phyloP scores from a whole-genome alignment of 2,329 filamentous ascomycete genomes.

The Sporothrix schenckii region DNA sequence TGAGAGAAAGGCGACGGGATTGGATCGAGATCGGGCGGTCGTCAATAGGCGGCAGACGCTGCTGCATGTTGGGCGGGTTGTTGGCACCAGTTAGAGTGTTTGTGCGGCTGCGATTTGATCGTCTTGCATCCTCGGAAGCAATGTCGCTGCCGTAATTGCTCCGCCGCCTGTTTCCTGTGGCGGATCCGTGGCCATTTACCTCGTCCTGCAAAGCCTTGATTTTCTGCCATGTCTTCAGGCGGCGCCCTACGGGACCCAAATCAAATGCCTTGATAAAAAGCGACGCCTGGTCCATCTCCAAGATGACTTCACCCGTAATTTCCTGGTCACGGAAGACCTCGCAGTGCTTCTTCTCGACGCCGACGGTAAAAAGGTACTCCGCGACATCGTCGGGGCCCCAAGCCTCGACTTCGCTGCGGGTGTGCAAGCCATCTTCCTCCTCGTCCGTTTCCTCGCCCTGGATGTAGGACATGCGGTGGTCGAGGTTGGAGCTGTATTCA shows the following conservation, averaged over 20 bases:
- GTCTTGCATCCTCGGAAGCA: slow-evolving; percentile 57
- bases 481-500: slow-evolving; percentile 81
- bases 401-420: slow-evolving; percentile 68
- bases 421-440: slow-evolving; percentile 75
- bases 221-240: slow-evolving; percentile 95
- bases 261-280: slow-evolving; percentile 96
- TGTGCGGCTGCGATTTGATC: slow-evolving; percentile 57
- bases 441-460: slow-evolving; percentile 94
- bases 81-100: slow-evolving; percentile 58
- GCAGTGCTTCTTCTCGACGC: slow-evolving; percentile 87
- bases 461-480: slow-evolving; percentile 83
- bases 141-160: slow-evolving; percentile 63
- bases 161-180: slow-evolving; percentile 45
- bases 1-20: slow-evolving; percentile 53
- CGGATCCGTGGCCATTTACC: slow-evolving; percentile 59
- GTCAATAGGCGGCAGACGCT: slow-evolving; percentile 48
- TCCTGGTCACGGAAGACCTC: slow-evolving; percentile 95
- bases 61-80: slow-evolving; percentile 55
- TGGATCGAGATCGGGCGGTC: slow-evolving; percentile 53
- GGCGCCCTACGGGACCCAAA: slow-evolving; percentile 83
- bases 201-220: slow-evolving; percentile 91
- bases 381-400: slow-evolving; percentile 86
- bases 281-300: slow-evolving; percentile 94
- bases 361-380: slow-evolving; percentile 81
- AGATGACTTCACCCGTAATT: slow-evolving; percentile 87